A percentile compares a stretch with the other conserved stretches of the same genome.
phyloP scores from a whole-genome alignment of 306 rosid species.

The Oxytropis ochrocephala region DNA sequence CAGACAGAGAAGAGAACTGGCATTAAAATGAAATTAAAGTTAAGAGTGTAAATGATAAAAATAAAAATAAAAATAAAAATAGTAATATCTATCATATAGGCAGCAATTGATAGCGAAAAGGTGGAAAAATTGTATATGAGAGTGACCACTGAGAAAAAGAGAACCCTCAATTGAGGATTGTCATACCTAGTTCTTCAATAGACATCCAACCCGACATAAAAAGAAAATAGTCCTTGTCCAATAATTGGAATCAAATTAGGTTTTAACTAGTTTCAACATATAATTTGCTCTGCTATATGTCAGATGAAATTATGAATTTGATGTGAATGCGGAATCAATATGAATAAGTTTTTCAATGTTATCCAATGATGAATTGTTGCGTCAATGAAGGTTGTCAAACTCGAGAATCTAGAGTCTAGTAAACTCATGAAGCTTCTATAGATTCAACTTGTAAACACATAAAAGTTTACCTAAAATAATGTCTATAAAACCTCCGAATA shows the following conservation, averaged over 20 bases:
- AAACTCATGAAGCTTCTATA: too few species aligned
- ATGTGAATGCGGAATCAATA: too few species aligned
- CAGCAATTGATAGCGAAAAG: background rate
- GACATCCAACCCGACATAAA: background rate
- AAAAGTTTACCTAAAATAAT: too few species aligned
- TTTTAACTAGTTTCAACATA: background rate
- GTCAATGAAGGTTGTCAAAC: too few species aligned
- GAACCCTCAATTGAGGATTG: background rate
- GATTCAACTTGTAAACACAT: too few species aligned
- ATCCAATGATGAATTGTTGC: too few species aligned
- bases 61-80: conserved; percentile 8
- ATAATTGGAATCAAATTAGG: background rate
- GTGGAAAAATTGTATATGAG: background rate
- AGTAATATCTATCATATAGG: conserved; percentile 1
- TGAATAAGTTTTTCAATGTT: too few species aligned
- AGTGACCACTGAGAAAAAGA: background rate
- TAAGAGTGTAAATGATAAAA: background rate
- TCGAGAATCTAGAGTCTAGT: too few species aligned
- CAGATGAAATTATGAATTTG: background rate
- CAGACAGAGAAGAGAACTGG: conserved; percentile 9
- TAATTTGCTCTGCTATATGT: background rate
- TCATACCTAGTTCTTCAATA: background rate
- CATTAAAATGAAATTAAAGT: background rate
- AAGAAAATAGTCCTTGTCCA: background rate
- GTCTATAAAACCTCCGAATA: too few species aligned